Evolutionary conservation across 208 protist genomes (phyloP).

Genomic region (Trypanosoma avium): DNA sequence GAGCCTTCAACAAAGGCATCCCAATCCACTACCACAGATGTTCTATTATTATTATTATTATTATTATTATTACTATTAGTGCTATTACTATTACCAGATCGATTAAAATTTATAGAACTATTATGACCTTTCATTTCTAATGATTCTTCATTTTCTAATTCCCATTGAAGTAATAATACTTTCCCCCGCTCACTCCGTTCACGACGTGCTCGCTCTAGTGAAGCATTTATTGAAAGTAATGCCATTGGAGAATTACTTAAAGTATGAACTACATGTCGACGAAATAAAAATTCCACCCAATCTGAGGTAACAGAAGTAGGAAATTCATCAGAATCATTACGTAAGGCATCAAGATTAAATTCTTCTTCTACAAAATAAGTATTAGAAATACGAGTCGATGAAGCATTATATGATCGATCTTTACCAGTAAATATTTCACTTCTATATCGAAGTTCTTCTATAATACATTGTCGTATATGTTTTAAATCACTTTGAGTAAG

Average conservation of each 20-base stretch:
- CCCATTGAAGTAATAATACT: slow-evolving; percentile 7
- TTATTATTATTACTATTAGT: no score
- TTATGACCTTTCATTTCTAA: neutral
- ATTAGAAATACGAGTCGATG: neutral
- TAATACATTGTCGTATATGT: slow-evolving; percentile 32
- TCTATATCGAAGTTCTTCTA: slow-evolving; percentile 33
- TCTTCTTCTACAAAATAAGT: slow-evolving; percentile 15
- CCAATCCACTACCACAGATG: no score
- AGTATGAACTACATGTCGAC: slow-evolving; percentile 53
- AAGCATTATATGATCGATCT: neutral
- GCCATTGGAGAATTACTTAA: slow-evolving; percentile 54
- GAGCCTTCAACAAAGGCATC: slow-evolving; percentile 69
- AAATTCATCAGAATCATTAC: neutral
- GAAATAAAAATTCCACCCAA: slow-evolving; percentile 78
- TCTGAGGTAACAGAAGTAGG: slow-evolving; percentile 31
- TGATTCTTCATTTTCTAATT: slow-evolving; percentile 3
- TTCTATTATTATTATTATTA: no score
- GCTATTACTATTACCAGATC: no score
- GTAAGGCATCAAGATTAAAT: slow-evolving; percentile 15
- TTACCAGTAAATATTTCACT: slow-evolving; percentile 1
- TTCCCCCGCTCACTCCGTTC: slow-evolving; percentile 52
- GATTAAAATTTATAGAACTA: no score
- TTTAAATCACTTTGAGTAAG: slow-evolving; percentile 14
- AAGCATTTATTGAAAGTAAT: slow-evolving; percentile 54
- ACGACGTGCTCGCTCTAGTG: slow-evolving; percentile 63